phyloP scores from a whole-genome alignment of 768 basidiomycete species.

The Trichaptum fuscoviolaceum region DNA sequence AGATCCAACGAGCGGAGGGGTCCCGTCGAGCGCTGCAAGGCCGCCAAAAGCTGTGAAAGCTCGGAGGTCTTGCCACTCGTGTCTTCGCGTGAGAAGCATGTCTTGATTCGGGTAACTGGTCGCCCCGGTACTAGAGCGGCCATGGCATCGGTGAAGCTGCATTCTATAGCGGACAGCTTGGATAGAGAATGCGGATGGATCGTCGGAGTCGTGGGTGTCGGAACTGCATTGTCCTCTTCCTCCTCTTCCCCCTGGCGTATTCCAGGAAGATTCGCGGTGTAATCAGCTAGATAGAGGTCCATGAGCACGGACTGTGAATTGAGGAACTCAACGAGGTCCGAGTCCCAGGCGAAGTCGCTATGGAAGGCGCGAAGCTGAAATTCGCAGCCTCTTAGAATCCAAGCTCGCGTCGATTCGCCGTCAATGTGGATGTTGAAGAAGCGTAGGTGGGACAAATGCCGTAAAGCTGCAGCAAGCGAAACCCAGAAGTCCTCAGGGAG shows the following conservation, averaged over 20 bases:
- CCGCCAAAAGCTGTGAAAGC: slow-evolving; percentile 41
- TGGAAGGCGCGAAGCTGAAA: slow-evolving; percentile 59
- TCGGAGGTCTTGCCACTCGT: slow-evolving; percentile 47
- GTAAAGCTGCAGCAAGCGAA: slow-evolving; percentile 43
- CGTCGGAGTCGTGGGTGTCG: slow-evolving; percentile 15
- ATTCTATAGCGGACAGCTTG: slow-evolving; percentile 50
- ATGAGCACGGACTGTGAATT: slow-evolving; percentile 40
- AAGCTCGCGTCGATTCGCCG: slow-evolving; percentile 27
- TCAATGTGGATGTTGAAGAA: slow-evolving; percentile 46
- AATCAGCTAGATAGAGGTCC: slow-evolving; percentile 48
- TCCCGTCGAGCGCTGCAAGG: slow-evolving; percentile 38
- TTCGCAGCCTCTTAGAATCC: slow-evolving; percentile 36
- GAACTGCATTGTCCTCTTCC: neutral
- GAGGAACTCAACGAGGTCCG: slow-evolving; percentile 47
- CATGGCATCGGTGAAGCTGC: slow-evolving; percentile 64
- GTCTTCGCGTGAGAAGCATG: slow-evolving; percentile 57
- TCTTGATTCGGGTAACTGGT: slow-evolving; percentile 59
- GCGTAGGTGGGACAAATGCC: slow-evolving; percentile 39
- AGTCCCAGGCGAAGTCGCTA: slow-evolving; percentile 65
- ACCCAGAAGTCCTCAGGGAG: slow-evolving; percentile 44
- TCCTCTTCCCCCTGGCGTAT: neutral
- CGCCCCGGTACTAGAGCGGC: slow-evolving; percentile 49
- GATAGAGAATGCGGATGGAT: slow-evolving; percentile 35
- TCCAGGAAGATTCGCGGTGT: slow-evolving; percentile 19
- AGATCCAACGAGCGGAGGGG: slow-evolving; percentile 52